phyloP scores from a whole-genome alignment of 129 eudicot genomes.

The Apium graveolens region DNA sequence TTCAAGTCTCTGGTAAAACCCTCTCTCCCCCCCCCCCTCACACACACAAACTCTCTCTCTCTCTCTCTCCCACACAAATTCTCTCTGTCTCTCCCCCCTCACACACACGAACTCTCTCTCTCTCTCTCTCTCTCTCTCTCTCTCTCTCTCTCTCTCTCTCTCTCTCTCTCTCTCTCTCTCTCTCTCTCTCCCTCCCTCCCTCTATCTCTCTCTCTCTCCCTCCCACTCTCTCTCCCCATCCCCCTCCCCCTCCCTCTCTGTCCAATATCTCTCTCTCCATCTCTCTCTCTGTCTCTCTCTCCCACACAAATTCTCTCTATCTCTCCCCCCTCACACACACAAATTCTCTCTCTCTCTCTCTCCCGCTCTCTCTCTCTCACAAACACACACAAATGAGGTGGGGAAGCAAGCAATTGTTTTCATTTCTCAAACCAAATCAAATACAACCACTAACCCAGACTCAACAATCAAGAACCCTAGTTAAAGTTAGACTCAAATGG shows the following conservation, averaged over 20 bases:
- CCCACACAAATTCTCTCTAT: background rate
- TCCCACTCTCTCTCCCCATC: background rate
- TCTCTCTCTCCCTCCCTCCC: background rate
- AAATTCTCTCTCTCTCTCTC: background rate
- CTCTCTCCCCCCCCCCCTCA: background rate
- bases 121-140: background rate
- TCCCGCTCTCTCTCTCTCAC: background rate
- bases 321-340: background rate
- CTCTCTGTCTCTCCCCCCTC: background rate
- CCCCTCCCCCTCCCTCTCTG: background rate
- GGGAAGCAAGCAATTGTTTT: constrained; percentile 1
- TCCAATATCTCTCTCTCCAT: too few relatives aligned
- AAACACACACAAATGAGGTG: background rate
- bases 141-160: background rate
- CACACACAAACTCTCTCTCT: background rate
- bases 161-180: background rate
- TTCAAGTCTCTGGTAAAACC: background rate
- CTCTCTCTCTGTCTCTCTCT: background rate
- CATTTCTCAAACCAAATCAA: background rate
- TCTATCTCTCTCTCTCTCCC: background rate
- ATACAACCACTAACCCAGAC: background rate
- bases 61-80: too few relatives aligned
- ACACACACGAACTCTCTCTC: background rate
- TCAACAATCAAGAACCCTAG: constrained; percentile 20
- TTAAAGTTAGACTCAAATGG: constrained; percentile 55